phyloP scores from a whole-genome alignment of 768 basidiomycete genomes.

The Psilocybe sp. region DNA sequence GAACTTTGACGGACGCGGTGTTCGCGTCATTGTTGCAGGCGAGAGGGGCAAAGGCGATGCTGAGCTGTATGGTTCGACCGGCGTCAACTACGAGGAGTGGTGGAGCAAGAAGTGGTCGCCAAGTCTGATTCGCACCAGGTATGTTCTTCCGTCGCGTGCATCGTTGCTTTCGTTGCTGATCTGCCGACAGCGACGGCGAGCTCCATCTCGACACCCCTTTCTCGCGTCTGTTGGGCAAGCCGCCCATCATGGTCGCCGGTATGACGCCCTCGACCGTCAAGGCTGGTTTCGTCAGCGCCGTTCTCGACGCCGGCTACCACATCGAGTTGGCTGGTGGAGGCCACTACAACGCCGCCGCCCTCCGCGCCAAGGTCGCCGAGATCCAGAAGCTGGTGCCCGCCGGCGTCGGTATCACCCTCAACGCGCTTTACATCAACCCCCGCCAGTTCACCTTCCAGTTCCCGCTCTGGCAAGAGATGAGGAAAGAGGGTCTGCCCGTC shows the following conservation, averaged over 20 bases:
- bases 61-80: slow-evolving; percentile 71
- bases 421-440: slow-evolving; percentile 97
- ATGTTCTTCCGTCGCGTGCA: slow-evolving; percentile 20
- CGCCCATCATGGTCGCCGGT: slow-evolving; percentile 98
- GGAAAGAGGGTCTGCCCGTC: slow-evolving; percentile 89
- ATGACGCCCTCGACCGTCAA: slow-evolving; percentile 99
- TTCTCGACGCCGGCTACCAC: slow-evolving; percentile 92
- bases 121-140: slow-evolving; percentile 86
- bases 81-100: slow-evolving; percentile 76
- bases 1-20: slow-evolving; percentile 90
- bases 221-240: slow-evolving; percentile 93
- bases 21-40: slow-evolving; percentile 87
- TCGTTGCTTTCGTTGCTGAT: slow-evolving; percentile 8
- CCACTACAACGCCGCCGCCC: slow-evolving; percentile 88
- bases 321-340: slow-evolving; percentile 97
- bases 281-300: slow-evolving; percentile 90
- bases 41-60: slow-evolving; percentile 86
- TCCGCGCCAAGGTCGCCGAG: slow-evolving; percentile 89
- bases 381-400: slow-evolving; percentile 82
- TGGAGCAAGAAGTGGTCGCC: slow-evolving; percentile 92
- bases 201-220: slow-evolving; percentile 94
- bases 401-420: slow-evolving; percentile 91
- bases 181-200: slow-evolving; percentile 74
- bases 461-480: slow-evolving; percentile 98
- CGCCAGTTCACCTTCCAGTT: slow-evolving; percentile 97